These are phyloP conservation scores for Castanopsis chinensis DNA, from an alignment of 306 rosid genomes.

Conservation along the genomic window DNA sequence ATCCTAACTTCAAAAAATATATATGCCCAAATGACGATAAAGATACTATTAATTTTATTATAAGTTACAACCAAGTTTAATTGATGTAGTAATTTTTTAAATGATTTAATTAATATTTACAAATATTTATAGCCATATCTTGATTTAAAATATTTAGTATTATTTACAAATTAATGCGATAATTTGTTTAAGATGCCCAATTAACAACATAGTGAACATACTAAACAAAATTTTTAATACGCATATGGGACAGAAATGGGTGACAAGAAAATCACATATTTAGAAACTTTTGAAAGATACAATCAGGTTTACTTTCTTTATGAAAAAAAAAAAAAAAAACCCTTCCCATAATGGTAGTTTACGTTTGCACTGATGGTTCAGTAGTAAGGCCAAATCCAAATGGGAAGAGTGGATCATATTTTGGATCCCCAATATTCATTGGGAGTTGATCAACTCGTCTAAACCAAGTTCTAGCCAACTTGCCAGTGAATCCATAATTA, in stretches of 20 bases:
- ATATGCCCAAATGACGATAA: no score
- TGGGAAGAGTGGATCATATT: constrained; percentile 3
- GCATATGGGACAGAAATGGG: not conserved
- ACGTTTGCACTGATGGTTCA: not conserved
- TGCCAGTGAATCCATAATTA: constrained; percentile 1
- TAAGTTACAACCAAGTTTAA: no score
- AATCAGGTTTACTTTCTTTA: not conserved
- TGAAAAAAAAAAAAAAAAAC: not conserved
- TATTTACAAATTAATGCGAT: no score
- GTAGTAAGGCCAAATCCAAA: constrained; percentile 3
- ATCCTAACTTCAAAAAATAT: no score
- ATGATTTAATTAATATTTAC: no score
- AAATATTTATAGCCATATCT: no score
- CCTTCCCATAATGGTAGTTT: not conserved
- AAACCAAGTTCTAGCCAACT: not conserved
- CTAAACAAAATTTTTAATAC: no score
- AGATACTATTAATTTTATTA: no score
- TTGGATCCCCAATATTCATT: constrained; percentile 2
- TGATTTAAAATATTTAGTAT: no score
- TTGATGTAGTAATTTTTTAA: no score
- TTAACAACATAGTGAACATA: no score
- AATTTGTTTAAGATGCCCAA: no score
- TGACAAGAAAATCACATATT: not conserved
- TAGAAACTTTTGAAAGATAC: not conserved
- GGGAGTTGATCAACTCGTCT: constrained; percentile 8